Percentiles rank a stretch among this genome's conserved stretches.
These are phyloP conservation scores for Crepidotus variabilis DNA, from an alignment of 768 basidiomycete genomes.

Conservation along the genomic window DNA sequence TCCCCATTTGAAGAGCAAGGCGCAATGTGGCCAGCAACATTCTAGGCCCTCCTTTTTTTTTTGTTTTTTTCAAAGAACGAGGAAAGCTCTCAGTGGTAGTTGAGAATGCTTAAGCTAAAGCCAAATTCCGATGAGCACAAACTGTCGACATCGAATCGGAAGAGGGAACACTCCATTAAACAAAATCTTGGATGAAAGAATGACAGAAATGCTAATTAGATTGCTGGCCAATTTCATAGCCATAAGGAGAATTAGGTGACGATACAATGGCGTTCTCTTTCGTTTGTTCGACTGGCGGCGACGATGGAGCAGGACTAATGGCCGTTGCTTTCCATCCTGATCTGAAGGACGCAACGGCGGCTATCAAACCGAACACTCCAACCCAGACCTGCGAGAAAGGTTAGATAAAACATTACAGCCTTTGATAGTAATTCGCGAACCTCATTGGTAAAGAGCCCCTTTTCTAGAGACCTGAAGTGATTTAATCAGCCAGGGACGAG, in stretches of 20 bases:
- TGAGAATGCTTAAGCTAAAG: too few relatives aligned
- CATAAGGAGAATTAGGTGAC: slow-evolving; percentile 16
- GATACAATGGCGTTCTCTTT: slow-evolving; percentile 13
- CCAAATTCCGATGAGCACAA: too few relatives aligned
- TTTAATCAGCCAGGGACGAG: neutral
- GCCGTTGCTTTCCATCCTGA: slow-evolving; percentile 73
- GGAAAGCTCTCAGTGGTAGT: too few relatives aligned
- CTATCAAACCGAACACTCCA: slow-evolving; percentile 39
- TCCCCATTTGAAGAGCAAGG: too few relatives aligned
- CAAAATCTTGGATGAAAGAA: too few relatives aligned
- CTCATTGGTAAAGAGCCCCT: slow-evolving; percentile 63
- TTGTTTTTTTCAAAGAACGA: too few relatives aligned
- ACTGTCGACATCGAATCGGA: too few relatives aligned
- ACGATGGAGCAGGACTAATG: slow-evolving; percentile 27
- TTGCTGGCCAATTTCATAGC: neutral
- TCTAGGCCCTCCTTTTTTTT: too few relatives aligned
- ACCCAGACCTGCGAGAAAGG: slow-evolving; percentile 32
- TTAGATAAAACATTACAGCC: slow-evolving; percentile 4
- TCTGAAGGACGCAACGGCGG: slow-evolving; percentile 59
- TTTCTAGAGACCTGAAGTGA: slow-evolving; percentile 56
- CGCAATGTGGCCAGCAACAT: too few relatives aligned
- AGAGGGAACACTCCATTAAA: too few relatives aligned
- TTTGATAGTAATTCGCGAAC: slow-evolving; percentile 31
- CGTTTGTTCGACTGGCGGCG: slow-evolving; percentile 15
- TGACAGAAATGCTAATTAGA: too few relatives aligned